These are phyloP conservation scores for Bombardia bombarda DNA, from an alignment of 495 filamentous ascomycete genomes.

Conservation along the genomic window DNA sequence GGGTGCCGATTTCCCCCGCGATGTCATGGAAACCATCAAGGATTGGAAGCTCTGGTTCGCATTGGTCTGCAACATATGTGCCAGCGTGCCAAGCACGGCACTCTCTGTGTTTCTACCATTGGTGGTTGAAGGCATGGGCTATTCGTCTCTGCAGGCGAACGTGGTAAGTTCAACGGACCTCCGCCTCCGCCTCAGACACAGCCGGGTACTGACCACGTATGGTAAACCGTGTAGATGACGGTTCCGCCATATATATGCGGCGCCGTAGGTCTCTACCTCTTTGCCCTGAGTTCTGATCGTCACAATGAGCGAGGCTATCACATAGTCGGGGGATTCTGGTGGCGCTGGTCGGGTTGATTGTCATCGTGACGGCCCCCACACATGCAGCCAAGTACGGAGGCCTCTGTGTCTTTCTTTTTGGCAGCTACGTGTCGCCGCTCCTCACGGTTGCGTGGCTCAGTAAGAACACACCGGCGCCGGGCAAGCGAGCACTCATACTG, in stretches of 20 bases:
- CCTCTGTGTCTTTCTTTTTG: conserved; percentile 47
- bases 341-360: conserved; percentile 36
- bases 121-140: conserved; percentile 35
- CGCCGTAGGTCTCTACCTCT: conserved; percentile 35
- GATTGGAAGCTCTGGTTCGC: conserved; percentile 48
- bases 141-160: conserved; percentile 38
- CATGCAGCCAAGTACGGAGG: conserved; percentile 34
- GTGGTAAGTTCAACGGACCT: conserved; percentile 17
- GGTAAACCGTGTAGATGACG: too few species aligned
- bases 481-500: conserved; percentile 46
- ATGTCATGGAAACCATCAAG: conserved; percentile 39
- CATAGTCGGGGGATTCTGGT: conserved; percentile 41
- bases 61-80: conserved; percentile 45
- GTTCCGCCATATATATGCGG: conserved; percentile 48
- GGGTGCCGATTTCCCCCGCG: too few species aligned
- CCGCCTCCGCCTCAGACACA: too few species aligned
- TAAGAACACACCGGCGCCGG: conserved; percentile 35
- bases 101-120: conserved; percentile 52
- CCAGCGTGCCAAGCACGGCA: conserved; percentile 42
- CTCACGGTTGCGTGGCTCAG: conserved; percentile 51
- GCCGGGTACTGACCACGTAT: too few species aligned
- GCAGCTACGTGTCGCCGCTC: conserved; percentile 46
- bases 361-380: conserved; percentile 29
- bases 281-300: conserved; percentile 18
- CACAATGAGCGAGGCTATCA: conserved; percentile 37